Evolutionary conservation across 306 rosid species (phyloP).

Genomic region (Casuarina glauca): DNA sequence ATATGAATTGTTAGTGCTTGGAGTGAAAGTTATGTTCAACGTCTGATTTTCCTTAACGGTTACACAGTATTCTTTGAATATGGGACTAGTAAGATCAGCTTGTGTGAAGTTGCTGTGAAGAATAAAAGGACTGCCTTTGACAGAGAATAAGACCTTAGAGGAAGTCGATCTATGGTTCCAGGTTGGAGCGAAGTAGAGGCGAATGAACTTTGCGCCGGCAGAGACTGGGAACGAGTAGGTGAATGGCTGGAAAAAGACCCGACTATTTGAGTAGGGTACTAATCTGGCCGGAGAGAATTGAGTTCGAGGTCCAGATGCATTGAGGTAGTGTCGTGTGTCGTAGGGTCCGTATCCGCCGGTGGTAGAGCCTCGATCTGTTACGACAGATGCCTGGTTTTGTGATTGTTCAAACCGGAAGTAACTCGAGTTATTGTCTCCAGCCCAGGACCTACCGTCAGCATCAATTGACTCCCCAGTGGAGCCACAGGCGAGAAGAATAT

Average conservation of each 20-base stretch:
- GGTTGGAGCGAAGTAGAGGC: constrained; percentile 42
- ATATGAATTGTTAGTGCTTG: no score
- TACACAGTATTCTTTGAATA: constrained; percentile 33
- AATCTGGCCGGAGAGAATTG: neutral
- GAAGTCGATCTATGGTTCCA: constrained; percentile 21
- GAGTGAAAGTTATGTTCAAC: constrained; percentile 32
- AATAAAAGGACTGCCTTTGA: constrained; percentile 24
- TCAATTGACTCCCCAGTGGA: no score
- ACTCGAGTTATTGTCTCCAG: constrained; percentile 2
- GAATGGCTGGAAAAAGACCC: constrained; percentile 40
- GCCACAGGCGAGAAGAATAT: no score
- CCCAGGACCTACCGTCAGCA: neutral
- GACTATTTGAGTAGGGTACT: constrained; percentile 27
- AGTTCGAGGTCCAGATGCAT: no score
- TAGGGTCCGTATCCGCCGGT: no score
- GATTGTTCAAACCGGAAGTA: neutral
- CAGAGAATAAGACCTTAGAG: constrained; percentile 31
- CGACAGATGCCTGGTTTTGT: neutral
- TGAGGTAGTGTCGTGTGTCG: no score
- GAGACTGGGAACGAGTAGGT: constrained; percentile 45
- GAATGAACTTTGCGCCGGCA: constrained; percentile 37
- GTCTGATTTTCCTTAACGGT: constrained; percentile 33
- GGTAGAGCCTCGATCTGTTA: no score
- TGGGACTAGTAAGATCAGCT: neutral
- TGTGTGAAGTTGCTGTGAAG: constrained; percentile 39